phyloP scores from a whole-genome alignment of 116 monocot species.

The Phalaenopsis hybrid region DNA sequence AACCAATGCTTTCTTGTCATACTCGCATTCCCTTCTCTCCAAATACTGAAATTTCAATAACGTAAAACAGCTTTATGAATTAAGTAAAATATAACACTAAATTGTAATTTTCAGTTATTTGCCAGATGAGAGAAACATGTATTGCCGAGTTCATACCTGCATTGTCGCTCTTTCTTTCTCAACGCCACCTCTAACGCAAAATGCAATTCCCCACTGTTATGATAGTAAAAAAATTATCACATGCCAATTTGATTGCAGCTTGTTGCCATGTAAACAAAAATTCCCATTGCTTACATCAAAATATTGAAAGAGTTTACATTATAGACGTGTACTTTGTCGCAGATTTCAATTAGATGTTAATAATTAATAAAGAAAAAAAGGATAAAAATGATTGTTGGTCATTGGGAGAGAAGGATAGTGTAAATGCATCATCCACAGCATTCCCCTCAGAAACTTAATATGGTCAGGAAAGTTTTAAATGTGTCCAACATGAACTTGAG shows the following conservation, averaged over 20 bases:
- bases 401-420: background rate
- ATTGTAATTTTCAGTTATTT: background rate
- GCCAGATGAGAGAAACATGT: background rate
- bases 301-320: background rate
- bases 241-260: background rate
- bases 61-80: background rate
- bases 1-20: slow-evolving; percentile 33
- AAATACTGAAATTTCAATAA: slow-evolving; percentile 24
- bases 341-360: background rate
- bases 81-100: background rate
- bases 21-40: slow-evolving; percentile 47
- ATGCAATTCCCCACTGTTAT: slow-evolving; percentile 38
- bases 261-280: background rate
- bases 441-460: background rate
- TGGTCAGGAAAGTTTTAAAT: background rate
- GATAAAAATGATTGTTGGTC: background rate
- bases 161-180: slow-evolving; percentile 31
- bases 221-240: background rate
- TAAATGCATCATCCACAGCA: background rate
- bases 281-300: background rate
- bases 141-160: slow-evolving; percentile 12
- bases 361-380: background rate
- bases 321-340: background rate
- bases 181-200: slow-evolving; percentile 30
- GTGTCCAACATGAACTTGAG: background rate